Evolutionary conservation across 257 asterid genomes (phyloP).

Genomic region (Cinchona pubescens): DNA sequence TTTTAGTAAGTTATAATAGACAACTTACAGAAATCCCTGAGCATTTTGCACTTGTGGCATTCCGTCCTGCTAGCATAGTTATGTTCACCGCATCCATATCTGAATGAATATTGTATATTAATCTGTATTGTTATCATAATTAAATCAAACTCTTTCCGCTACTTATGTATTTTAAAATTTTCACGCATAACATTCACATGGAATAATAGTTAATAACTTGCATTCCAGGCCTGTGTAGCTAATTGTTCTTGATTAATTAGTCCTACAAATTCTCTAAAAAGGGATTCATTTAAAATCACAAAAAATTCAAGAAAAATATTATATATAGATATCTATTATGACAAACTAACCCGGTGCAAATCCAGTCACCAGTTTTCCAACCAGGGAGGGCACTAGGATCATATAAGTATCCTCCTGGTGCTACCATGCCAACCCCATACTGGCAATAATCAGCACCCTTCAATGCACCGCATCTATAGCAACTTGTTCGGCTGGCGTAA

Average conservation of each 20-base stretch:
- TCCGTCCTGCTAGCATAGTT: slow-evolving; percentile 74
- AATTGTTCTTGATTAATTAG: background rate
- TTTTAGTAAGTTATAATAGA: background rate
- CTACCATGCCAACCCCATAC: slow-evolving; percentile 39
- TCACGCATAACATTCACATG: background rate
- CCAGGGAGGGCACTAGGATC: slow-evolving; percentile 62
- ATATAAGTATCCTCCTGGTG: slow-evolving; percentile 40
- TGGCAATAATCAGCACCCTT: slow-evolving; percentile 53
- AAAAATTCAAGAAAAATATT: too few relatives aligned
- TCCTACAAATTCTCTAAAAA: background rate
- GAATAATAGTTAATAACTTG: background rate
- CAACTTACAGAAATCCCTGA: slow-evolving; percentile 53
- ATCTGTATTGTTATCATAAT: too few relatives aligned
- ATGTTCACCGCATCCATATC: slow-evolving; percentile 66
- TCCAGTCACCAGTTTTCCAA: slow-evolving; percentile 92
- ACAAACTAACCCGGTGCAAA: slow-evolving; percentile 61
- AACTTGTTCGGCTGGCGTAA: slow-evolving; percentile 72
- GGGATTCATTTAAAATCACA: background rate
- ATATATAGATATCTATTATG: too few relatives aligned
- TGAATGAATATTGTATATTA: too few relatives aligned
- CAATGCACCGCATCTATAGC: slow-evolving; percentile 57
- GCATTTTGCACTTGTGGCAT: slow-evolving; percentile 66
- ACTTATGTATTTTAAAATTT: too few relatives aligned
- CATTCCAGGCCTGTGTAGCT: background rate
- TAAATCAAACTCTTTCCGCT: too few relatives aligned